Conservation (phyloP, 495 filamentous ascomycete genomes). For the Penicillium paradoxum region DNA sequence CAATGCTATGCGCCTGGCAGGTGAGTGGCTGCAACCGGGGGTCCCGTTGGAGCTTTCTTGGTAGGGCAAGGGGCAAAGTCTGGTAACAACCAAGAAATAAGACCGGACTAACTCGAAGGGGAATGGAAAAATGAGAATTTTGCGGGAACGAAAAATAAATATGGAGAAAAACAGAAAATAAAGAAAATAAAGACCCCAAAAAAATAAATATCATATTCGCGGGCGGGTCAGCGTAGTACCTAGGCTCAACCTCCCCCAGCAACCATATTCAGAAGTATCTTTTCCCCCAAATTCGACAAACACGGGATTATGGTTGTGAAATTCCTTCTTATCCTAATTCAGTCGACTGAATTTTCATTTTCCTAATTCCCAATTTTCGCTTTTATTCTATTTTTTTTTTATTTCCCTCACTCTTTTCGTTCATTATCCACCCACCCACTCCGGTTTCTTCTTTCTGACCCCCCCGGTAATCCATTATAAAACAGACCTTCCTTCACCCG, state of each 20-base stretch:
- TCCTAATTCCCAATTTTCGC: constrained; percentile 10
- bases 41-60: constrained; percentile 2
- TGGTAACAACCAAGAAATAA: constrained; percentile 5
- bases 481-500: constrained; percentile 26
- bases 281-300: constrained; percentile 2
- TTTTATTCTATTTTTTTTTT: constrained; percentile 9
- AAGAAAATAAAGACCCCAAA: neutral
- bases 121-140: constrained; percentile 1
- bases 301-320: constrained; percentile 4
- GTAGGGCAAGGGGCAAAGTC: constrained; percentile 13
- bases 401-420: constrained; percentile 19
- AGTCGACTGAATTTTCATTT: constrained; percentile 4
- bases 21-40: constrained; percentile 6
- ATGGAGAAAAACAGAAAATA: constrained; percentile 1
- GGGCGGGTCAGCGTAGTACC: constrained; percentile 1
- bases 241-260: constrained; percentile 5
- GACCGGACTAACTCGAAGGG: neutral
- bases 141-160: neutral
- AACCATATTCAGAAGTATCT: constrained; percentile 10
- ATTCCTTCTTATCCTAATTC: constrained; percentile 9
- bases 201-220: neutral
- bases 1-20: neutral
- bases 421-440: constrained; percentile 27
- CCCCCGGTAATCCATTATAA: constrained; percentile 29
- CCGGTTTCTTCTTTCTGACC: constrained; percentile 23